Base-by-base conservation (phyloP, 2,329 filamentous ascomycete genomes). In the Venturia nashicola region DNA sequence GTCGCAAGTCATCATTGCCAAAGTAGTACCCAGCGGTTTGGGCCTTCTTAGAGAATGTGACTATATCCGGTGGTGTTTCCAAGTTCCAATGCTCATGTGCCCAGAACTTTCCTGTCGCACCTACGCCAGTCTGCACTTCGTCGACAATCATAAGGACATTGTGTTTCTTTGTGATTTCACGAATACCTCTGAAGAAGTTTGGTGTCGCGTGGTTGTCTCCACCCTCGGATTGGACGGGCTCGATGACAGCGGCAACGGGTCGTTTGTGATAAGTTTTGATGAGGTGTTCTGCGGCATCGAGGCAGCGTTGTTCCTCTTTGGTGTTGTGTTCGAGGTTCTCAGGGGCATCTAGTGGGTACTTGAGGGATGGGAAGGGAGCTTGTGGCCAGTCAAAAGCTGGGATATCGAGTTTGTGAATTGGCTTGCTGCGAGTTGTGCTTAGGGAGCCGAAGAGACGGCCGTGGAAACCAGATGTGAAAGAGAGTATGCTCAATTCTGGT, bases 361-460 rank as follows among this genome's bases (percentile, higher is more conserved):
- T 92, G 72, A 95, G 83, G 67, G 79, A 72, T 11, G 91, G 92
- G 82, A 96, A 96, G 64, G 89, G 85, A 20, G 91, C 91, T 75
- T 93, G 90, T 36, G 91, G 91, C 91, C 91, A 96, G 82, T 96
- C 89, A 72, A 96, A 96, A 71, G 91, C 90, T 32, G 91, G 91
- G 70, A 96, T 96, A 73, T 96, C 91, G 70, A 96, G 80, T 79
- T 96, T 96, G 82, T 96, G 91, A 74, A 96, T 92, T 59, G 91
- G 85, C 83, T 96, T 96, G 76, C 88, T 92, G 73, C 91, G 88
- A 16, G 91, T 96, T 65, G 91, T 96, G 66, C 89, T 93, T 64
- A 96, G 83, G 65, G 84, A 88, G 72, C 90, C 91, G 70, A 96
- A 96, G 59, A 96, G 84, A 68, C 91, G 90, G 69, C 91, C 91